A percentile compares a stretch with the other conserved stretches of the same genome.
These are phyloP conservation scores for Casuarina equisetifolia DNA, from an alignment of 306 rosid species.

Conservation along the genomic window DNA sequence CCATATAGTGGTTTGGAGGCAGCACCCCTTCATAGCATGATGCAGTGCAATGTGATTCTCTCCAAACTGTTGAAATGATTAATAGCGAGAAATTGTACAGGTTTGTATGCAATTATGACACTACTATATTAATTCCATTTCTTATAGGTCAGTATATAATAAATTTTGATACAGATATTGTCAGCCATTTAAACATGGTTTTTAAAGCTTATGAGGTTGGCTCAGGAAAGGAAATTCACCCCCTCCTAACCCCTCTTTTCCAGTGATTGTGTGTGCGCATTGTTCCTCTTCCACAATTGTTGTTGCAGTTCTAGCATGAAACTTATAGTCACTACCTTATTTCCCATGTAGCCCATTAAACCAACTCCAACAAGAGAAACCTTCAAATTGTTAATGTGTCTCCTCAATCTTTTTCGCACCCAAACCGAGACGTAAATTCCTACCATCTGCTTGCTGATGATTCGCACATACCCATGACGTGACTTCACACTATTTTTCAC, in stretches of 20 bases:
- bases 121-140: neutral
- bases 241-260: neutral
- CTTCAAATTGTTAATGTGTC: constrained; percentile 77
- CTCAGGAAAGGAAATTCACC: constrained; percentile 4
- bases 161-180: neutral
- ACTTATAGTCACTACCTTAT: constrained; percentile 61
- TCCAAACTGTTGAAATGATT: neutral
- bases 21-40: constrained; percentile 16
- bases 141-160: neutral
- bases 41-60: constrained; percentile 22
- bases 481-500: constrained; percentile 22
- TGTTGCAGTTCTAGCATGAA: constrained; percentile 20
- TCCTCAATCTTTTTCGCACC: constrained; percentile 88
- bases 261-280: neutral
- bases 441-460: constrained; percentile 98
- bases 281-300: constrained; percentile 4
- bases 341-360: constrained; percentile 98
- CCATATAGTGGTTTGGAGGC: neutral
- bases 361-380: constrained; percentile 97
- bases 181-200: neutral
- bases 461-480: constrained; percentile 60
- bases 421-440: constrained; percentile 90
- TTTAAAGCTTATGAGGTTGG: constrained; percentile 7
- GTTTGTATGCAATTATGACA: neutral
- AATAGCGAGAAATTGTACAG: neutral